Base-by-base conservation (phyloP, 306 rosid species). In the Cotoneaster glaucophyllus region DNA sequence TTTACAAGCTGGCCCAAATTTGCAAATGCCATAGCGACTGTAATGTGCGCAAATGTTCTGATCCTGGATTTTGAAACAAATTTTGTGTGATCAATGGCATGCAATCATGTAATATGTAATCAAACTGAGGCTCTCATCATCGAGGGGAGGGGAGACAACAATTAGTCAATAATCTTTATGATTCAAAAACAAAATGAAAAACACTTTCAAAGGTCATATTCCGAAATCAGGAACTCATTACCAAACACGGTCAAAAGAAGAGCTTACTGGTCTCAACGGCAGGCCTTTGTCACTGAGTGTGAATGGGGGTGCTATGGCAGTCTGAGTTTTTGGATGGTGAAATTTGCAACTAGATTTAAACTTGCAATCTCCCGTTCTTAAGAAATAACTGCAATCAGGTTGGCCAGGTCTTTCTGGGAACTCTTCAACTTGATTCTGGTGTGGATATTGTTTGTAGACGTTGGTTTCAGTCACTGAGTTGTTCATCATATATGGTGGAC, bases 211-310 rank as follows among this genome's bases (percentile, higher is more conserved):
- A 3, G n/a, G 68, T 25, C 24, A 67, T 5, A 37, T 56, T 21
- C 9, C 8, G n/a, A 11, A 43, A 62, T 11, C 12, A 18, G 6
- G 10, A 11, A 39, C 8, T 25, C 5, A n/a, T 57, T 37, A 65
- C 13, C 39, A 31, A 58, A 9, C 67, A 58, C 1, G 10, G 82
- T 26, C 5, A 32, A 63, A 25, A 65, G 65, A 59, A 37, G 44
- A 28, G 74, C 97, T 92, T 85, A 96, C 97, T 57, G 99, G 97
- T 89, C 96, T 89, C 86, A 96, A 75, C 76, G 99, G 99, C 74
- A 92, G 90, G 74, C 98, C 99, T 85, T 85, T 89, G 87, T 96
- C 97, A 74, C 88, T 90, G 77, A 90, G 91, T 67, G 72, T 56
- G 82, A 87, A 83, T n/a, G 80, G 84, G 29, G 89, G 83, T 67